These are phyloP conservation scores for Hymenoscyphus scutula DNA, from an alignment of 2,329 filamentous ascomycete species.

Conservation along the genomic window DNA sequence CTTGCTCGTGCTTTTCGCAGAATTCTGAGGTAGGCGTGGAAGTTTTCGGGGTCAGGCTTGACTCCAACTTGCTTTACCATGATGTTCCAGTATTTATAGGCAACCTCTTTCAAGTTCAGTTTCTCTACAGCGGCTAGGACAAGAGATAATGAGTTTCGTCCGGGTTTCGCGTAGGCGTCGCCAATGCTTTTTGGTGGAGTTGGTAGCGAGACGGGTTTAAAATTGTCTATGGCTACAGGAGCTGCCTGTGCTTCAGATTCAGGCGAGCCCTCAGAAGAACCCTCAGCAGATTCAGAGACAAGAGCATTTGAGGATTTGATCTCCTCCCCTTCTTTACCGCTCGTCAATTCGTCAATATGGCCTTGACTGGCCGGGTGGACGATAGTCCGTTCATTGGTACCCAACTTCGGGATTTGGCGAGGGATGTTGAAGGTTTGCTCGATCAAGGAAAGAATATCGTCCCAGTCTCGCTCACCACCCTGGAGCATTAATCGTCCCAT, in stretches of 20 bases:
- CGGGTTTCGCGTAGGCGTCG: conserved; percentile 44
- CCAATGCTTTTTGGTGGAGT: conserved; percentile 22
- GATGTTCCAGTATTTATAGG: conserved; percentile 74
- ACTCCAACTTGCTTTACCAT: conserved; percentile 63
- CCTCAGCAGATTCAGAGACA: no score
- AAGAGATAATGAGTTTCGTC: conserved; percentile 63
- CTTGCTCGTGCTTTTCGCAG: conserved; percentile 67
- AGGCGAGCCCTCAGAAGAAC: neutral
- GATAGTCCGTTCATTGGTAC: conserved; percentile 14
- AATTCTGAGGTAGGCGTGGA: conserved; percentile 64
- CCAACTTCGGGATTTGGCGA: conserved; percentile 39
- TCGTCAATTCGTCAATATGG: neutral
- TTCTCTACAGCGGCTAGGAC: conserved; percentile 63
- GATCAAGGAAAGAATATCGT: conserved; percentile 72
- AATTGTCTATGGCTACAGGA: neutral
- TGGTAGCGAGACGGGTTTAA: conserved; percentile 11
- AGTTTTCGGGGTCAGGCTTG: conserved; percentile 69
- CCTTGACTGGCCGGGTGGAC: conserved; percentile 16
- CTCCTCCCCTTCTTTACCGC: neutral
- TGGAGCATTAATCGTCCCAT: conserved; percentile 79
- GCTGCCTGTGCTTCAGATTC: neutral
- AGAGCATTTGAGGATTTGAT: neutral
- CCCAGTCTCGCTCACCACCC: conserved; percentile 61
- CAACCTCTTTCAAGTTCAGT: conserved; percentile 58
- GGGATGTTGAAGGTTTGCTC: conserved; percentile 79